Evolutionary conservation across 768 basidiomycete species (phyloP), one percentile per base, ranked within the genome.

Genomic region (Pulveroboletus sp.): DNA sequence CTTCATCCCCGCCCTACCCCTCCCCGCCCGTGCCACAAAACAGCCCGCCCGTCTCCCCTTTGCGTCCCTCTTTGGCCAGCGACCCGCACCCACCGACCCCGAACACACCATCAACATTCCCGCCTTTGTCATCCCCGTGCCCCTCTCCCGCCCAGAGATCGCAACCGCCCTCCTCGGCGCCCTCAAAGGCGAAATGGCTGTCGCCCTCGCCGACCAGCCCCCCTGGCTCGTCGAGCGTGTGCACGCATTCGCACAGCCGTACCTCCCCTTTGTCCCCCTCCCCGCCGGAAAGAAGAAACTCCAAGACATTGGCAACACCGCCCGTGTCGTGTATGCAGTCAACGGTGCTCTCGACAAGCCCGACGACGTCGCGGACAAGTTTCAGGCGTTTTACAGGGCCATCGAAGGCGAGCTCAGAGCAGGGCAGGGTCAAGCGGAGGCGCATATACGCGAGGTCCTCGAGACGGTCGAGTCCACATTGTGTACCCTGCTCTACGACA

Each of bases 401-500:
- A 65, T 92, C 16, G 87, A 89, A 55, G 78, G 82, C 40, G 86
- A 87, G 55, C 61, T 89, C 50, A 69, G 62, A n/a, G 19, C 69
- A 63, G 42, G 66, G 65, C 63, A 20, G 68, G 68, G 34, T 50
- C 41, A 5, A 52, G 72, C 26, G 79, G 80, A 80, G 38, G 68
- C 67, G 2, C 73, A 68, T 51, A 76, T 86, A 42, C 75, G 76
- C 22, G 77, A 79, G 27, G 72, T 86, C 19, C 74, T 93, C 55
- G 90, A 92, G 35, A 69, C 71, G 7, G 80, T 94, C 7, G 95
- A 98, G 65, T 73, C 77, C 6, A 71, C 82, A 2, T 62, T 96
- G 12, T 87, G 85, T 44, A 73, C 74, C 4, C 57, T 87, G 11
- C 86, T 95, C 56, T 97, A 96, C 64, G 94, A 97, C 65, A 74